Percentiles rank a stretch among this genome's conserved stretches.
These are phyloP conservation scores for Boletellus deceptivus DNA, from an alignment of 1,284 basidiomycete species.

Conservation along the genomic window DNA sequence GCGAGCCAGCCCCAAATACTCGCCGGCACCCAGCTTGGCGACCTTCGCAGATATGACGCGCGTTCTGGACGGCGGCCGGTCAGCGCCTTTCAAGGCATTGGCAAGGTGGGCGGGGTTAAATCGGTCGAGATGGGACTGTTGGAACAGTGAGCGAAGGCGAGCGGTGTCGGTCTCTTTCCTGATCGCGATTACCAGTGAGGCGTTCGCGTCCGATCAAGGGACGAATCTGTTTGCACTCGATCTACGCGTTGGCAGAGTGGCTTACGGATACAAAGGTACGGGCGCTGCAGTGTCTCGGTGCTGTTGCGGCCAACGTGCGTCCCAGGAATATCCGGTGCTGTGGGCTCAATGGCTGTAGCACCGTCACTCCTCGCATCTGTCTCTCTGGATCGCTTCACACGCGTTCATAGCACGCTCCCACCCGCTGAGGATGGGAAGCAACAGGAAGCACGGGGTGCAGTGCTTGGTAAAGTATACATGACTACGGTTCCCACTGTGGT, in stretches of 20 bases:
- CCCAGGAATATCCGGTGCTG: constrained; percentile 65
- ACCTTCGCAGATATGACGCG: constrained; percentile 79
- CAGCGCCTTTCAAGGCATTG: constrained; percentile 61
- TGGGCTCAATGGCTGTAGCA: constrained; percentile 60
- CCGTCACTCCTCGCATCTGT: constrained; percentile 55
- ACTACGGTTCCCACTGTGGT: constrained; percentile 64
- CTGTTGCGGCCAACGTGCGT: constrained; percentile 1
- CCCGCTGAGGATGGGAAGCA: constrained; percentile 50
- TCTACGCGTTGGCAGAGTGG: constrained; percentile 66
- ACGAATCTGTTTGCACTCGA: constrained; percentile 72
- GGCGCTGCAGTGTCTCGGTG: neutral
- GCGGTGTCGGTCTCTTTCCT: neutral
- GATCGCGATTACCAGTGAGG: constrained; percentile 50
- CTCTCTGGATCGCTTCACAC: constrained; percentile 66
- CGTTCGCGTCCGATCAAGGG: constrained; percentile 74
- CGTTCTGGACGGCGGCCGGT: constrained; percentile 70
- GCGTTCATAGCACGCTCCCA: constrained; percentile 68
- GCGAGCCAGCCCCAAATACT: constrained; percentile 53
- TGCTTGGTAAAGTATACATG: constrained; percentile 68
- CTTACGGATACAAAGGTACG: constrained; percentile 73
- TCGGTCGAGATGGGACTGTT: constrained; percentile 56
- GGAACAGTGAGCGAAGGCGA: constrained; percentile 59
- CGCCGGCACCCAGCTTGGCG: constrained; percentile 75
- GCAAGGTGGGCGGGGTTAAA: constrained; percentile 67
- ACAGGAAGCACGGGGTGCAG: constrained; percentile 61